A percentile compares a stretch with the other conserved stretches of the same genome.
These are phyloP conservation scores for Aspergillus hancockii DNA, from an alignment of 495 filamentous ascomycete species.

Conservation along the genomic window DNA sequence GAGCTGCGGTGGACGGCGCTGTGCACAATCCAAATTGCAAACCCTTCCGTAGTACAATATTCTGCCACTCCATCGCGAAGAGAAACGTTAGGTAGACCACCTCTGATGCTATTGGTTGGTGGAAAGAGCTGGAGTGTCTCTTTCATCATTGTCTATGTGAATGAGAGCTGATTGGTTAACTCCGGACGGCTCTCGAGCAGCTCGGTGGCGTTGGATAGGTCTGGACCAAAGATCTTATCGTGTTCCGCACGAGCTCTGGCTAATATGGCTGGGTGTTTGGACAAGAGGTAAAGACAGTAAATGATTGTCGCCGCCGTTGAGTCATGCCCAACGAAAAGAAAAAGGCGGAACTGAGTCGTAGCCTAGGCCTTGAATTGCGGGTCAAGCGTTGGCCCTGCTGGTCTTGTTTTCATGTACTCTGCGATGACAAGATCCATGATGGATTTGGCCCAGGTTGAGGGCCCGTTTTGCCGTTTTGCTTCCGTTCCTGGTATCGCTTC, in stretches of 20 bases:
- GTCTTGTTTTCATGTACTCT: constrained; percentile 3
- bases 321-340: constrained; percentile 12
- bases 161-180: constrained; percentile 6
- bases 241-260: neutral
- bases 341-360: constrained; percentile 4
- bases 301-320: constrained; percentile 2
- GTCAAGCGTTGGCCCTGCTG: neutral
- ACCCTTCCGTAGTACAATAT: constrained; percentile 1
- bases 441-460: neutral
- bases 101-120: neutral
- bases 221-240: neutral
- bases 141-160: constrained; percentile 14
- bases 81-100: neutral
- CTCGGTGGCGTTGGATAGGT: neutral
- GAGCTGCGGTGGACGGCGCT: constrained; percentile 1
- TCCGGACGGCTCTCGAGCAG: constrained; percentile 3
- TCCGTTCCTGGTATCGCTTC: constrained; percentile 7
- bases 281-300: constrained; percentile 1
- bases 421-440: constrained; percentile 11
- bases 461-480: neutral
- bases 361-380: constrained; percentile 11
- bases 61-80: neutral
- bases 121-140: constrained; percentile 12
- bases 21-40: constrained; percentile 6
- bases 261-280: neutral